These are phyloP conservation scores for Cornus kousa DNA, from an alignment of 148 eudicot genomes.

Conservation along the genomic window DNA sequence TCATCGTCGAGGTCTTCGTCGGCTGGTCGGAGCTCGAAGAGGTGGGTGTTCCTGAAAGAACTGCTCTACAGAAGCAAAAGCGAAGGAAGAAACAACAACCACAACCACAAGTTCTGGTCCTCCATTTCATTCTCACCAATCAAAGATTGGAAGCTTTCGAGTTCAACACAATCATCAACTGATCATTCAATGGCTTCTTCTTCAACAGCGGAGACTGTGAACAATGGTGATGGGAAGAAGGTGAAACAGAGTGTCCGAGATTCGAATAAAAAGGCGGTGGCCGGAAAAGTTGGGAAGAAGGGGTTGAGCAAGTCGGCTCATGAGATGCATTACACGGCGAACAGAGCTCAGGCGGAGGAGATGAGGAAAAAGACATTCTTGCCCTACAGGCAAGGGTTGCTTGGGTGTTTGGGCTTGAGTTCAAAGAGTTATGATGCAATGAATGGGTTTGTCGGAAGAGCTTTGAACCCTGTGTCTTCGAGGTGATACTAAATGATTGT, in stretches of 20 bases:
- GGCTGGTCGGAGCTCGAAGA: constrained; percentile 69
- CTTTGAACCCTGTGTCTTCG: constrained; percentile 82
- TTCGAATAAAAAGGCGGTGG: constrained; percentile 17
- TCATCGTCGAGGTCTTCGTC: constrained; percentile 84
- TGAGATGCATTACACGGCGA: constrained; percentile 78
- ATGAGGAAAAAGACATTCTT: constrained; percentile 88
- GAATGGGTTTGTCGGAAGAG: constrained; percentile 66
- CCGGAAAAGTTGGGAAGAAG: constrained; percentile 43
- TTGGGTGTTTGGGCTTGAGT: constrained; percentile 88
- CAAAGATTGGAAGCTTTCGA: constrained; percentile 35
- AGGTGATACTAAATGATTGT: constrained; percentile 33
- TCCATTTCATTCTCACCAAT: constrained; percentile 61
- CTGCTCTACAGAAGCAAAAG: constrained; percentile 79
- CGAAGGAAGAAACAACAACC: constrained; percentile 63
- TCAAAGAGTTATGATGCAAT: constrained; percentile 79
- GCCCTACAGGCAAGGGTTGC: constrained; percentile 89
- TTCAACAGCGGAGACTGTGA: background rate
- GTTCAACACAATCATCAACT: background rate
- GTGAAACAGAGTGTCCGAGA: background rate
- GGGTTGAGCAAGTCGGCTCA: constrained; percentile 56
- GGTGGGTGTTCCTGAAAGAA: constrained; percentile 88
- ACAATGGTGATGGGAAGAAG: background rate
- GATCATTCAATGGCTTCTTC: background rate
- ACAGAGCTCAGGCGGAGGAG: constrained; percentile 93
- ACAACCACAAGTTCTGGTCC: constrained; percentile 64